Conservation (phyloP, 306 rosid genomes). For the Sicyos edulis region DNA sequence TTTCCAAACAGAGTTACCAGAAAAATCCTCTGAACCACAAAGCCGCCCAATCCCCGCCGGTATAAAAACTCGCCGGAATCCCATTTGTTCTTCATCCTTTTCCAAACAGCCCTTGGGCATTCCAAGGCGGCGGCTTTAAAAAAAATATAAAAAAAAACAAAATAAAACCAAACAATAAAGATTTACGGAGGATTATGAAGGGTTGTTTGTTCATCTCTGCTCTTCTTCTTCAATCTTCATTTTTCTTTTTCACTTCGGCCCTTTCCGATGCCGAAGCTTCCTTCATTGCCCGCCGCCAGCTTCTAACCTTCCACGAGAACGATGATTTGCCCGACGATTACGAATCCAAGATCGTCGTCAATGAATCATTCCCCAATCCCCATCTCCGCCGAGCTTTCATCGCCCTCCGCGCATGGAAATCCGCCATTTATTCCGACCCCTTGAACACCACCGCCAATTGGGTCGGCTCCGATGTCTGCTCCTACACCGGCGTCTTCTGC, state of each 20-base stretch:
- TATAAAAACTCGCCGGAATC: background rate
- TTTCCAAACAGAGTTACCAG: too few relatives aligned
- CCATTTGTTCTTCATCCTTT: background rate
- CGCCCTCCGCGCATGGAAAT: constrained; percentile 65
- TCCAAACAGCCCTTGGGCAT: constrained; percentile 31
- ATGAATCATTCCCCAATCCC: constrained; percentile 22
- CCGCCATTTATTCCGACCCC: constrained; percentile 65
- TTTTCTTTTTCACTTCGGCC: constrained; percentile 26
- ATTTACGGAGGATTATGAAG: constrained; percentile 21
- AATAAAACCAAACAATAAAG: background rate
- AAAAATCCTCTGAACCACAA: background rate
- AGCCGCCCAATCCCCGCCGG: background rate
- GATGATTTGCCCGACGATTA: constrained; percentile 40
- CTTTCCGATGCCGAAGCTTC: constrained; percentile 43
- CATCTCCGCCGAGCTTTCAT: constrained; percentile 55
- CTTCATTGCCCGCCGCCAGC: constrained; percentile 50
- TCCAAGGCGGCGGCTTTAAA: constrained; percentile 29
- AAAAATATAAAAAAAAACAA: background rate
- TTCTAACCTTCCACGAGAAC: constrained; percentile 28
- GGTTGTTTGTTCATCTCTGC: constrained; percentile 25
- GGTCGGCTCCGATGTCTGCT: constrained; percentile 64
- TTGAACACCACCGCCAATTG: constrained; percentile 44
- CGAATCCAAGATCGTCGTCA: constrained; percentile 1
- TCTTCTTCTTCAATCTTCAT: too few relatives aligned
- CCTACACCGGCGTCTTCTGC: constrained; percentile 60